A percentile compares a stretch with the other conserved stretches of the same genome.
Evolutionary conservation across 2,329 filamentous ascomycete genomes (phyloP).

Genomic region (Hirsutella minnesotensis): DNA sequence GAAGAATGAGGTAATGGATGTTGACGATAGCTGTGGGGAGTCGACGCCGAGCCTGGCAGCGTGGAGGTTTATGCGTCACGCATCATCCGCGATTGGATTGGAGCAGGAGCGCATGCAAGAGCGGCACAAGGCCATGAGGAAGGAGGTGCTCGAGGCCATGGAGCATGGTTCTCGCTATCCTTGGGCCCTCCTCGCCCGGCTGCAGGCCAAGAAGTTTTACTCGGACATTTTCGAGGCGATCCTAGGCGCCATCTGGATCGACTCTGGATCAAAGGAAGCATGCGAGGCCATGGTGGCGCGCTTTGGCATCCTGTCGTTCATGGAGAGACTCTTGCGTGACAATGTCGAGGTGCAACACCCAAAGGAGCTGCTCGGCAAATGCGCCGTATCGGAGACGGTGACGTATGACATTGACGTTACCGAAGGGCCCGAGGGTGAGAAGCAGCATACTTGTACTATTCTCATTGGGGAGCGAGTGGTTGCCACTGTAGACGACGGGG

Average conservation of each 20-base stretch:
- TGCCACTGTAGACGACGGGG: constrained; percentile 30
- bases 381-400: constrained; percentile 41
- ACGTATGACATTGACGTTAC: constrained; percentile 33
- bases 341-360: constrained; percentile 47
- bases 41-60: constrained; percentile 29
- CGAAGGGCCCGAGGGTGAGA: constrained; percentile 10
- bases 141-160: constrained; percentile 38
- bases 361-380: constrained; percentile 55
- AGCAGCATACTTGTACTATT: constrained; percentile 32
- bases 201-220: constrained; percentile 64
- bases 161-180: constrained; percentile 48
- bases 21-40: constrained; percentile 8
- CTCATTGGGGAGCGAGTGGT: constrained; percentile 34
- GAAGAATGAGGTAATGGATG: constrained; percentile 8
- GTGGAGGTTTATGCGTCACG: constrained; percentile 60
- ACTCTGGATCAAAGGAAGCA: constrained; percentile 49
- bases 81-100: constrained; percentile 31
- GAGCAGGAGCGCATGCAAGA: constrained; percentile 30
- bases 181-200: constrained; percentile 57
- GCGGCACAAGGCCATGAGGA: constrained; percentile 36
- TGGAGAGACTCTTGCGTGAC: constrained; percentile 49
- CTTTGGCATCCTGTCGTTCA: constrained; percentile 52
- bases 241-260: constrained; percentile 74
- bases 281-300: constrained; percentile 50
- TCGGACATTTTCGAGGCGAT: constrained; percentile 75